A percentile compares a stretch with the other conserved stretches of the same genome.
Evolutionary conservation across 139 green algal genomes (phyloP).

Genomic region (Nannochloris sp.): DNA sequence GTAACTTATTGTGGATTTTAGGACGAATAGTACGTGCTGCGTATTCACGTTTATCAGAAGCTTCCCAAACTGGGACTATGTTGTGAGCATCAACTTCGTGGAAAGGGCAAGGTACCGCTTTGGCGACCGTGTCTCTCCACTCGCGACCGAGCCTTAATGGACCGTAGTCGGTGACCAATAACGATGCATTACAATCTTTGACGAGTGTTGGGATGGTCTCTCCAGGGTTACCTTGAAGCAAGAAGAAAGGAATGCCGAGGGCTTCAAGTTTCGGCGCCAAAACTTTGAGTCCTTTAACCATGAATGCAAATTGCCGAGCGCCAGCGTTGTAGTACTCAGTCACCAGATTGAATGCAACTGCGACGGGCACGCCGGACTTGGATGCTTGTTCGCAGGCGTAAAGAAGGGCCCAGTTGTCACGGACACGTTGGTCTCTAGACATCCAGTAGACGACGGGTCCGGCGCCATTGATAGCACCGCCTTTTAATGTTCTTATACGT

Average conservation of each 20-base stretch:
- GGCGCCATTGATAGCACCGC: conserved; percentile 14
- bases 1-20: conserved; percentile 82
- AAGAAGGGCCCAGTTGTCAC: conserved; percentile 94
- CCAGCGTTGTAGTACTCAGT: conserved; percentile 60
- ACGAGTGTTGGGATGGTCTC: conserved; percentile 69
- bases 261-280: conserved; percentile 48
- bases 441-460: conserved; percentile 83
- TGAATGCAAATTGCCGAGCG: conserved; percentile 84
- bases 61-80: conserved; percentile 86
- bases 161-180: conserved; percentile 87
- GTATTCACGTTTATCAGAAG: conserved; percentile 79
- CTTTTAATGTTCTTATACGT: conserved; percentile 45
- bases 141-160: conserved; percentile 63
- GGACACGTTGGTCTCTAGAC: conserved; percentile 82
- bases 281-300: conserved; percentile 71
- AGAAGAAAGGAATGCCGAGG: conserved; percentile 72
- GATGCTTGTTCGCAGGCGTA: conserved; percentile 64
- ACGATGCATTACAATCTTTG: conserved; percentile 38
- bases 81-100: conserved; percentile 97
- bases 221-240: conserved; percentile 58
- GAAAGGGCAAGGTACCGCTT: conserved; percentile 42
- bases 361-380: conserved; percentile 34
- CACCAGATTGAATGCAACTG: conserved; percentile 82
- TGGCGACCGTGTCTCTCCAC: conserved; percentile 60
- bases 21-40: conserved; percentile 83